These are phyloP conservation scores for Eimeria mitis DNA, from an alignment of 169 alveolate genomes.

Conservation along the genomic window DNA sequence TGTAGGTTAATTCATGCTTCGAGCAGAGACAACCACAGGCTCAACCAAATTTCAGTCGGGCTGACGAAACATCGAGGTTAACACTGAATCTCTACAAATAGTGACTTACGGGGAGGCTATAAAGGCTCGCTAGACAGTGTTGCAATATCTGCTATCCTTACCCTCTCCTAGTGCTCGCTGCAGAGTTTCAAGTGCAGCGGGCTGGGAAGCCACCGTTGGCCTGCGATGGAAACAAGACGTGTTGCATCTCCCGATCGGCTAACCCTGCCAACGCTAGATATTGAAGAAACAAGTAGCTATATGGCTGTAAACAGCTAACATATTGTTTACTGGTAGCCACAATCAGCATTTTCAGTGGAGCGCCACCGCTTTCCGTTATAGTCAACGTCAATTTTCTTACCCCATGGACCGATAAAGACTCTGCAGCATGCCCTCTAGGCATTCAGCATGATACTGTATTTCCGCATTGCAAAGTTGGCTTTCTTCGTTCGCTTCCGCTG, in stretches of 20 bases:
- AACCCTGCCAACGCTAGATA: not conserved
- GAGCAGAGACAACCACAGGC: not conserved
- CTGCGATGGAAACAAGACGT: not conserved
- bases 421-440: constrained; percentile 60
- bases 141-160: not conserved
- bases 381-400: not conserved
- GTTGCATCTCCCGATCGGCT: not conserved
- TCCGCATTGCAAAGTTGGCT: constrained; percentile 39
- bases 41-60: not conserved
- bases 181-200: constrained; percentile 13
- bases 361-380: not conserved
- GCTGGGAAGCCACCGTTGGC: constrained; percentile 24
- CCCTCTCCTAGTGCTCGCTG: constrained; percentile 58
- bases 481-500: not conserved
- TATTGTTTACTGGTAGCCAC: not conserved
- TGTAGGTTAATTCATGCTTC: not conserved
- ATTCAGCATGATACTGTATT: constrained; percentile 33
- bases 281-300: not conserved
- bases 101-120: not conserved
- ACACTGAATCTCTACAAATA: not conserved
- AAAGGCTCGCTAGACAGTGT: not conserved
- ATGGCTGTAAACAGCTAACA: not conserved
- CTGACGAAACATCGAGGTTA: not conserved
- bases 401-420: constrained; percentile 59
- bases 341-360: not conserved